These are phyloP conservation scores for Fusarium anthophilum DNA, from an alignment of 2,329 filamentous ascomycete genomes.

Conservation along the genomic window DNA sequence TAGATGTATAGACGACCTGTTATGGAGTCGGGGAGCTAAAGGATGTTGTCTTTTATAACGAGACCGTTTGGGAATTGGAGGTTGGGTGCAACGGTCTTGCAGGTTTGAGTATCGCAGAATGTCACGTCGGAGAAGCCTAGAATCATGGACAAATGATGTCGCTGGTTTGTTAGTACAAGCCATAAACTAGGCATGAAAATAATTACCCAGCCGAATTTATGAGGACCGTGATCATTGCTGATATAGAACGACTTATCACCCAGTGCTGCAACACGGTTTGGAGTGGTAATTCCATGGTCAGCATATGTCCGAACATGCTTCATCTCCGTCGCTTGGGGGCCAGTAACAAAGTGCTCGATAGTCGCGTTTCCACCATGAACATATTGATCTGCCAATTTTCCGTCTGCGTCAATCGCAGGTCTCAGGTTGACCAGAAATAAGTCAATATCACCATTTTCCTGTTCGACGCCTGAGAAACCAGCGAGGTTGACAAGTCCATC, in stretches of 20 bases:
- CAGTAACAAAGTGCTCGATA: conserved; percentile 29
- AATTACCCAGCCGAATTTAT: conserved; percentile 29
- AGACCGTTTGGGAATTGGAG: conserved; percentile 48
- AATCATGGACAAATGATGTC: conserved; percentile 30
- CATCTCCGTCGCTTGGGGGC: not conserved
- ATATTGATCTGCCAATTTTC: conserved; percentile 14
- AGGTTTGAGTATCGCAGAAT: conserved; percentile 37
- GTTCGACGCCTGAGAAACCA: conserved; percentile 45
- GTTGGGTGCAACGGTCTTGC: conserved; percentile 32
- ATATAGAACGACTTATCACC: conserved; percentile 22
- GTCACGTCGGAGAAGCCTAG: conserved; percentile 42
- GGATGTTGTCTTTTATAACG: conserved; percentile 33
- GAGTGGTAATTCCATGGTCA: conserved; percentile 22
- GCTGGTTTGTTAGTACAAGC: not conserved
- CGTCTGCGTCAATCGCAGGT: conserved; percentile 21
- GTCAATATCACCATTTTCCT: conserved; percentile 19
- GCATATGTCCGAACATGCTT: conserved; percentile 31
- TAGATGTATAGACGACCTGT: conserved; percentile 32
- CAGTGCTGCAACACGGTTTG: conserved; percentile 33
- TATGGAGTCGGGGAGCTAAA: conserved; percentile 46
- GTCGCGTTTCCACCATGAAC: conserved; percentile 23
- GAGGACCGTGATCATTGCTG: conserved; percentile 32
- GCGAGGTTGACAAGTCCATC: conserved; percentile 45
- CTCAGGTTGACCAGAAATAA: conserved; percentile 31
- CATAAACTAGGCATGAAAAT: rapidly evolving